Percentiles rank a stretch among this genome's conserved stretches.
phyloP scores from a whole-genome alignment of 1,139 yeast genomes.

The Zygosaccharomyces pseudobailii region DNA sequence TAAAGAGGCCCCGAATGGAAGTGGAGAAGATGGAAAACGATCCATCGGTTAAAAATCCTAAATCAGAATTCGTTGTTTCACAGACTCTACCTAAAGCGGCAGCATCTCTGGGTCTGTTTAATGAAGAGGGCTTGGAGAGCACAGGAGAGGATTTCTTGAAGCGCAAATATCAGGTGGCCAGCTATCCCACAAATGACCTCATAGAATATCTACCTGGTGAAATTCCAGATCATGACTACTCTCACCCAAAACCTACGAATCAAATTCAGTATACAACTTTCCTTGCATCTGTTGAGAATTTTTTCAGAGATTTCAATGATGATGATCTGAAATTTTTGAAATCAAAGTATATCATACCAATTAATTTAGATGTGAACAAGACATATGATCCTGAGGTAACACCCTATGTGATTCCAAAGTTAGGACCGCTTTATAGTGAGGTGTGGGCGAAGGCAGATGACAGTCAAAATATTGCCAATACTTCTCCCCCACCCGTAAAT shows the following conservation, averaged over 20 bases:
- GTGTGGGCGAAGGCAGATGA: slow-evolving; percentile 83
- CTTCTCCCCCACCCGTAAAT: slow-evolving; percentile 37
- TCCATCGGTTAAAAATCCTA: slow-evolving; percentile 65
- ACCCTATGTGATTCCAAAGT: slow-evolving; percentile 72
- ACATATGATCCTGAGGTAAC: slow-evolving; percentile 62
- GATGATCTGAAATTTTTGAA: slow-evolving; percentile 76
- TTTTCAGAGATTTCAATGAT: slow-evolving; percentile 67
- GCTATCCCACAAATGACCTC: slow-evolving; percentile 78
- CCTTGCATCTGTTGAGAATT: slow-evolving; percentile 79
- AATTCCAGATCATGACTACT: slow-evolving; percentile 81
- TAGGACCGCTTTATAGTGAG: slow-evolving; percentile 78
- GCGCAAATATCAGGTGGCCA: slow-evolving; percentile 79
- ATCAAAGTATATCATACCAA: slow-evolving; percentile 54
- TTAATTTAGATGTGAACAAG: slow-evolving; percentile 40
- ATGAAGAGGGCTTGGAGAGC: slow-evolving; percentile 52
- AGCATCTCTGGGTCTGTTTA: slow-evolving; percentile 59
- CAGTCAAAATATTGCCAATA: slow-evolving; percentile 37
- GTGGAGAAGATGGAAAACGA: slow-evolving; percentile 45
- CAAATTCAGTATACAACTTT: slow-evolving; percentile 92
- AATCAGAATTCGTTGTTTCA: slow-evolving; percentile 68
- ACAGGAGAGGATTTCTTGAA: slow-evolving; percentile 69
- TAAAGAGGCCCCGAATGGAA: slow-evolving; percentile 16
- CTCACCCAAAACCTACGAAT: slow-evolving; percentile 79
- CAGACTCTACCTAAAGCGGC: slow-evolving; percentile 72
- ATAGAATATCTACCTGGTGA: slow-evolving; percentile 77